Base-by-base conservation (phyloP, 768 basidiomycete species). In the Collybiopsis confluens region DNA sequence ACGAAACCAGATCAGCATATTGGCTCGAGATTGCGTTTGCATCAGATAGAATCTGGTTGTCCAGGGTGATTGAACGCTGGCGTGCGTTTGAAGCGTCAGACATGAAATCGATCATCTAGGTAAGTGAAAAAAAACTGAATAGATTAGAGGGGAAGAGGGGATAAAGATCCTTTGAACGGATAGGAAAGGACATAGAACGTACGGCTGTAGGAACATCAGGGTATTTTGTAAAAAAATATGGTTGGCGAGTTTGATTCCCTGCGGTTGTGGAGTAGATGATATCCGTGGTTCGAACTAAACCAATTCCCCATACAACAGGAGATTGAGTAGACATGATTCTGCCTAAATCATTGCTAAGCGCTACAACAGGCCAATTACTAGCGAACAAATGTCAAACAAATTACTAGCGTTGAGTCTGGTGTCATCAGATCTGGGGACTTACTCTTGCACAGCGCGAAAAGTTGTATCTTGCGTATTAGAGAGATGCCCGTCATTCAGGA, bases 351-450 rank as follows among this genome's bases (percentile, higher is more conserved):
- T 71, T 68, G 13, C 74, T 65, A 52, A 75, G 70, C 2, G 68
- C 73, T 56, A 76, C 74, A 42, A 76, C 72, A 24, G 73, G 73
- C 74, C 73, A 74, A 47, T 68, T 50, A 56, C 73, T 63, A 11
- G 60, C 62, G n/a, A n/a, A 73, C 33, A 37, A 23, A 3, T 27
- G 6, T 36, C 18, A 38, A 26, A 21, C 9, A 6, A 18, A 7
- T 26, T 9, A 16, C 8, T 5, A 11, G 35, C n/a, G 24, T 21
- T 9, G 37, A 11, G 26, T 33, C 6, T 6, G 13, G 13, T 5
- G 30, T 13, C 30, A 27, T n/a, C 18, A 36, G 28, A 16, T 24
- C 5, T 5, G 16, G n/a, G 6, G n/a, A 38, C 49, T 48, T 16
- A 57, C 60, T 56, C 49, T 18, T n/a, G 6, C 13, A 77, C 68